Conservation (phyloP, 768 basidiomycete species). For the Phaffia australis region DNA sequence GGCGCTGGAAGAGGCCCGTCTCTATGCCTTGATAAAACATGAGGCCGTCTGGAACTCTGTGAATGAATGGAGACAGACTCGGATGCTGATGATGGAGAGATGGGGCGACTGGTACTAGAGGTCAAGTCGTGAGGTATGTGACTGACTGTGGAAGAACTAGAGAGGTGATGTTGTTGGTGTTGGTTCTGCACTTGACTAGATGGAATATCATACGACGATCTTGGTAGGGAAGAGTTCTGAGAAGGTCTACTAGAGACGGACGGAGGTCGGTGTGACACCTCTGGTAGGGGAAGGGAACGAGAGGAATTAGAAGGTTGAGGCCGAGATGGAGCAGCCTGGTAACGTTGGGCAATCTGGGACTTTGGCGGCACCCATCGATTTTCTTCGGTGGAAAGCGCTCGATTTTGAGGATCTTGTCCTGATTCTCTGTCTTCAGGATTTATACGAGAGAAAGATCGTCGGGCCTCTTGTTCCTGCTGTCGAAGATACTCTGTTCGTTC, state of each 20-base stretch:
- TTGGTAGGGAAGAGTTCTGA: background rate
- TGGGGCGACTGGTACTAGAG: background rate
- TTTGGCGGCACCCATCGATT: constrained; percentile 10
- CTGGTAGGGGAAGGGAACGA: background rate
- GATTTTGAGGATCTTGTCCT: background rate
- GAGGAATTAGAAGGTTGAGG: background rate
- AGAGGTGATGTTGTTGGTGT: constrained; percentile 3
- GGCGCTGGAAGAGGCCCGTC: constrained; percentile 32
- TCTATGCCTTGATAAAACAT: background rate
- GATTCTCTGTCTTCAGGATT: no score
- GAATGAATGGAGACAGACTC: background rate
- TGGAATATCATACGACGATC: constrained; percentile 4
- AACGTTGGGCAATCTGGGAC: background rate
- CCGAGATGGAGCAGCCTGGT: background rate
- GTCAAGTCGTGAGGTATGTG: background rate
- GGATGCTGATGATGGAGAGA: background rate
- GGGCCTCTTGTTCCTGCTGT: background rate
- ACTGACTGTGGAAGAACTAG: background rate
- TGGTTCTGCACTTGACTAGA: background rate
- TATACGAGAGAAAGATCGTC: no score
- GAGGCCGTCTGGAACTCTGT: constrained; percentile 5
- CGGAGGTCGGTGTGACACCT: background rate
- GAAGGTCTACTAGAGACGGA: background rate
- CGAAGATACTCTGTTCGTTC: constrained; percentile 6
- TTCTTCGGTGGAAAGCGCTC: background rate